These are phyloP conservation scores for Juglanconis juglandina DNA, from an alignment of 2,329 filamentous ascomycete species.

Conservation along the genomic window DNA sequence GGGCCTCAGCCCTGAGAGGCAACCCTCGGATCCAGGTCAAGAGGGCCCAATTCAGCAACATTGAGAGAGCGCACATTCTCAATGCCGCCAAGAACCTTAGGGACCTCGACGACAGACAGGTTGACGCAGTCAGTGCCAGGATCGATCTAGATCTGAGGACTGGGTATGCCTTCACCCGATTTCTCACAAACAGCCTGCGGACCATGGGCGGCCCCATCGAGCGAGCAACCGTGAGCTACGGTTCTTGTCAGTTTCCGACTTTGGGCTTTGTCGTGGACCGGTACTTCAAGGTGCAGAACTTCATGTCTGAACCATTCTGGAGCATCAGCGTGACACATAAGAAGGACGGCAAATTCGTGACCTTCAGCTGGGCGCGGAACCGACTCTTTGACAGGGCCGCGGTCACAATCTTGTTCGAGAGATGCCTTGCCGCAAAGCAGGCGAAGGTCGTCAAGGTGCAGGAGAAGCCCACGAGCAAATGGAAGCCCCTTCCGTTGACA, in stretches of 20 bases:
- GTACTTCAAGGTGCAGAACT: slow-evolving; percentile 91
- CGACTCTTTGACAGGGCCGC: slow-evolving; percentile 85
- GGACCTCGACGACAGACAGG: slow-evolving; percentile 78
- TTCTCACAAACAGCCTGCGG: slow-evolving; percentile 77
- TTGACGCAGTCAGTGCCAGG: slow-evolving; percentile 80
- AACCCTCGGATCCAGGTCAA: slow-evolving; percentile 76
- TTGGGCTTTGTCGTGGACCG: slow-evolving; percentile 95
- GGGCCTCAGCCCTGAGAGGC: slow-evolving; percentile 70
- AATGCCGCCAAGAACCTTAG: slow-evolving; percentile 75
- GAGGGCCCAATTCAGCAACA: slow-evolving; percentile 90
- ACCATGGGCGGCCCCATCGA: slow-evolving; percentile 65
- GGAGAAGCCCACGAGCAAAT: slow-evolving; percentile 89
- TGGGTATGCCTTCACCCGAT: slow-evolving; percentile 86
- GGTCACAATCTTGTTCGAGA: slow-evolving; percentile 78
- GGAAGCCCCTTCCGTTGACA: slow-evolving; percentile 87
- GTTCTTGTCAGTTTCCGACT: slow-evolving; percentile 97
- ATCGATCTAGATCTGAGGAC: slow-evolving; percentile 93
- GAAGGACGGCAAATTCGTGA: slow-evolving; percentile 73
- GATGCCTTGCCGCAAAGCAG: slow-evolving; percentile 71
- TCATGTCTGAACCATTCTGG: slow-evolving; percentile 91
- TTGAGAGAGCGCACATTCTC: slow-evolving; percentile 86
- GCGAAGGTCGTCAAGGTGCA: slow-evolving; percentile 82
- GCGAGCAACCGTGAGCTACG: slow-evolving; percentile 73
- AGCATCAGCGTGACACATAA: slow-evolving; percentile 78
- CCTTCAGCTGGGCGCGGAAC: slow-evolving; percentile 78